phyloP scores from a whole-genome alignment of 2,329 filamentous ascomycete species.

The Chrysosporium queenslandicum region DNA sequence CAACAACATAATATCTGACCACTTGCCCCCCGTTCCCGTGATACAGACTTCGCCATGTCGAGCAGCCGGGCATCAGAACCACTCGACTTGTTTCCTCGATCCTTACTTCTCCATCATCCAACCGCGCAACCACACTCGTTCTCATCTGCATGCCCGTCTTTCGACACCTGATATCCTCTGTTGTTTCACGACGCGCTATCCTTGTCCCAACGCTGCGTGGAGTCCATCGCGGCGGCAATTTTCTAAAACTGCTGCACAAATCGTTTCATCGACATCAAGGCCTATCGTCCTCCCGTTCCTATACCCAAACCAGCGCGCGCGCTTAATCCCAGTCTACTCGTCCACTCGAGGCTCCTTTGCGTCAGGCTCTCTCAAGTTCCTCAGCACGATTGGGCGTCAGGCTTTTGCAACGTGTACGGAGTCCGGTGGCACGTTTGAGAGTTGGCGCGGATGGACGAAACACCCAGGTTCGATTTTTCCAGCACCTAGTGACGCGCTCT shows the following conservation, averaged over 20 bases:
- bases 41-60: conserved; percentile 3
- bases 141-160: neutral
- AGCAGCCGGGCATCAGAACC: neutral
- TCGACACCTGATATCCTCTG: neutral
- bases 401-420: conserved; percentile 6
- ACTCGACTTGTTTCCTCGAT: neutral
- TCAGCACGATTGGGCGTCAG: neutral
- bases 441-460: conserved; percentile 13
- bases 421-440: conserved; percentile 3
- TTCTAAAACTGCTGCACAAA: conserved; percentile 2
- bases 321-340: neutral
- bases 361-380: neutral
- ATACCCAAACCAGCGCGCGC: neutral
- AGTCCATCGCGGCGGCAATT: neutral
- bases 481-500: conserved; percentile 2
- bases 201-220: neutral
- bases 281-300: neutral
- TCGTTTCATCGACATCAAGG: conserved; percentile 6
- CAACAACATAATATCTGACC: conserved; percentile 1
- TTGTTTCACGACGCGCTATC: conserved; percentile 6
- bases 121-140: neutral
- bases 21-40: conserved; percentile 1
- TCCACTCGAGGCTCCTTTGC: neutral
- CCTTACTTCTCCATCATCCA: neutral
- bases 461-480: neutral